Conservation (phyloP, 2,329 filamentous ascomycete species). For the Trichoderma endophyticum region DNA sequence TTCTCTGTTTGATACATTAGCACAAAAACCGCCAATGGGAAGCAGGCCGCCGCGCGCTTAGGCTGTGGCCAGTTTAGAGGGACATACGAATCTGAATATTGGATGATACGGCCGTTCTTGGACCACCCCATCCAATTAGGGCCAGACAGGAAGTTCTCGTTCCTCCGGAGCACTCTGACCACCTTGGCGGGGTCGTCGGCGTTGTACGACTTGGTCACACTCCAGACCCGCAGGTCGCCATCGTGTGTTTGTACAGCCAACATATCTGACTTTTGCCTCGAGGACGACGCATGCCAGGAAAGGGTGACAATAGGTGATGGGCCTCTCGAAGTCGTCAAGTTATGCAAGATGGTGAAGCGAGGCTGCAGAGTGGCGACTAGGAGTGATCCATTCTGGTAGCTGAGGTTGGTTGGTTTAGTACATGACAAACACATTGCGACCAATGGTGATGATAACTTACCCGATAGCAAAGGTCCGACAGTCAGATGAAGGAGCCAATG, state of each 20-base stretch:
- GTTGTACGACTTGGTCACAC: conserved; percentile 77
- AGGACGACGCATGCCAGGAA: conserved; percentile 94
- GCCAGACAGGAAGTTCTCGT: conserved; percentile 68
- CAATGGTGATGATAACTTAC: conserved; percentile 45
- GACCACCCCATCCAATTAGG: conserved; percentile 98
- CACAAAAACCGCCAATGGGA: conserved; percentile 20
- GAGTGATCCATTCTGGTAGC: conserved; percentile 93
- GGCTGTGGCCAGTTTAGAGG: conserved; percentile 22
- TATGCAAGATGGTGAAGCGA: conserved; percentile 90
- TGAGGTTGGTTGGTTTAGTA: conserved; percentile 35
- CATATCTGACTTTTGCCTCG: conserved; percentile 97
- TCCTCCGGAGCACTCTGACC: conserved; percentile 79
- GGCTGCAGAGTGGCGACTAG: conserved; percentile 86
- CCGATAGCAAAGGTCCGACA: conserved; percentile 95
- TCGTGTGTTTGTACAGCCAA: conserved; percentile 88
- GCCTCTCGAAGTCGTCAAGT: conserved; percentile 75
- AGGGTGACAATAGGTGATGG: conserved; percentile 86
- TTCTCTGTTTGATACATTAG: conserved; percentile 57
- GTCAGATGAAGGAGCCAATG: conserved; percentile 82
- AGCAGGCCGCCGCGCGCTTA: conserved; percentile 48
- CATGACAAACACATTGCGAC: not conserved
- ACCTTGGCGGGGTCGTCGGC: conserved; percentile 77
- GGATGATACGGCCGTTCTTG: conserved; percentile 93
- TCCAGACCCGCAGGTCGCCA: conserved; percentile 94
- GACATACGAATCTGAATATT: conserved; percentile 84